Conservation (phyloP, 2,329 filamentous ascomycete species). For the Pseudogymnoascus sp. region DNA sequence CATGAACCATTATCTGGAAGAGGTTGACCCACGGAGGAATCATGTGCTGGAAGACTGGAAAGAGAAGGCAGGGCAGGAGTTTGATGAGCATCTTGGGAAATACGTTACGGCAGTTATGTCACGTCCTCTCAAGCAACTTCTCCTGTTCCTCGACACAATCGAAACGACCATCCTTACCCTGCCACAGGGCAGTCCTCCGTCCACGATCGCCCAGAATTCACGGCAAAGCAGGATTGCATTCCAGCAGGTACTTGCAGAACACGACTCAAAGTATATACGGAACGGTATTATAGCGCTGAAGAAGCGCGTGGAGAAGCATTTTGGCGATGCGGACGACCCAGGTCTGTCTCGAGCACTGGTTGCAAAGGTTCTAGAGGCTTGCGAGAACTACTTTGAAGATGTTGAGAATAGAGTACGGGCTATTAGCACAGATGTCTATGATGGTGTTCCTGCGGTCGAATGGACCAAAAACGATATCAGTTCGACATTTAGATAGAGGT, state of each 20-base stretch:
- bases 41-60: constrained; percentile 78
- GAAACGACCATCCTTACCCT: constrained; percentile 60
- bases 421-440: constrained; percentile 56
- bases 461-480: constrained; percentile 60
- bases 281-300: constrained; percentile 85
- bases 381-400: constrained; percentile 55
- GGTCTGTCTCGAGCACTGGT: constrained; percentile 45
- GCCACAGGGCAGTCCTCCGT: constrained; percentile 50
- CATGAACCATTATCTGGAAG: constrained; percentile 95
- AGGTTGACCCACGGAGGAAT: constrained; percentile 69
- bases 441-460: constrained; percentile 57
- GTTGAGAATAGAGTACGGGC: constrained; percentile 54
- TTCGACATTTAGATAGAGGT: constrained; percentile 41
- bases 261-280: constrained; percentile 77
- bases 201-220: constrained; percentile 67
- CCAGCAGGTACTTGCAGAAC: constrained; percentile 74
- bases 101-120: constrained; percentile 87
- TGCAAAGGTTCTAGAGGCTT: constrained; percentile 50
- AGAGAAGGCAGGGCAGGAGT: constrained; percentile 67
- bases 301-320: constrained; percentile 95
- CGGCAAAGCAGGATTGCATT: constrained; percentile 77
- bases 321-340: constrained; percentile 78
- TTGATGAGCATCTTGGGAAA: constrained; percentile 76
- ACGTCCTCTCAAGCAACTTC: constrained; percentile 77
- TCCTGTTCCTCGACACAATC: constrained; percentile 87